These are phyloP conservation scores for Metschnikowia drakensbergensis DNA, from an alignment of 805 yeast genomes.

Conservation along the genomic window DNA sequence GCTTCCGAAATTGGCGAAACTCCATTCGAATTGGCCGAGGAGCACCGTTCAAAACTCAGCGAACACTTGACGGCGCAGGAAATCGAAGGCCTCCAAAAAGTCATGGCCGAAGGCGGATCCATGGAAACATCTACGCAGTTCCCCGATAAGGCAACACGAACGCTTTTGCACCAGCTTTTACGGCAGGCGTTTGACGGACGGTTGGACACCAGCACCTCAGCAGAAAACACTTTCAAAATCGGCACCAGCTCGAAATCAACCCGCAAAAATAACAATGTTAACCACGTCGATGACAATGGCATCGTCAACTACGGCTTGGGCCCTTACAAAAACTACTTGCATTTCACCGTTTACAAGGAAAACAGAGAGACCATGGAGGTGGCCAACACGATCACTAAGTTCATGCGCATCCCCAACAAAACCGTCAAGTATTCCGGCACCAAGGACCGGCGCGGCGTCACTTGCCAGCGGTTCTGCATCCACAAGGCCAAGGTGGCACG, in stretches of 20 bases:
- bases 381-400: conserved; percentile 66
- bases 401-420: conserved; percentile 70
- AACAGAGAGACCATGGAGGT: conserved; percentile 98
- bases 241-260: conserved; percentile 43
- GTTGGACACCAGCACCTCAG: conserved; percentile 76
- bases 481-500: conserved; percentile 69
- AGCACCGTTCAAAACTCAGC: conserved; percentile 45
- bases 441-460: conserved; percentile 93
- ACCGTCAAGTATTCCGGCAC: conserved; percentile 86
- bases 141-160: conserved; percentile 68
- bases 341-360: conserved; percentile 83
- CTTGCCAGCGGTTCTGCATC: conserved; percentile 77
- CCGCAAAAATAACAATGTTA: conserved; percentile 36
- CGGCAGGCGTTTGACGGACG: conserved; percentile 69
- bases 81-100: conserved; percentile 49
- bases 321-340: conserved; percentile 61
- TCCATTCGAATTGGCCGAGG: conserved; percentile 44
- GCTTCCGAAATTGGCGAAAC: conserved; percentile 14
- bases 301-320: conserved; percentile 72
- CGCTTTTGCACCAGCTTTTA: conserved; percentile 71
- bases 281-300: conserved; percentile 46
- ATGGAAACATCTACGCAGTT: conserved; percentile 57
- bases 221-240: conserved; percentile 60
- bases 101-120: conserved; percentile 51
- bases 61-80: conserved; percentile 59